Base-by-base conservation (phyloP, 2,329 filamentous ascomycete genomes). In the Boeremia lycopersici region DNA sequence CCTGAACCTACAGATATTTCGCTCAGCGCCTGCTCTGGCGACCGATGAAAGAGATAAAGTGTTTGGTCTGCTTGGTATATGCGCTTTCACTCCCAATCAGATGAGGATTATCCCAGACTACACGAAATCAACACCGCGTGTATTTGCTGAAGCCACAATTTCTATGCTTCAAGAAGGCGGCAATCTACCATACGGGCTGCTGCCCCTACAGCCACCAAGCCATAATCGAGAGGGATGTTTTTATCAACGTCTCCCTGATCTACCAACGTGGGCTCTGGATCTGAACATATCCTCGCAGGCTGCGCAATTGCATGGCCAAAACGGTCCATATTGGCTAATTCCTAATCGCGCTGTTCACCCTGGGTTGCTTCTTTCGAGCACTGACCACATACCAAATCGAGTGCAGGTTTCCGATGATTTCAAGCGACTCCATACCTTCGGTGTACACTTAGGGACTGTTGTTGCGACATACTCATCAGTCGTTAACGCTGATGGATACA, bases 41-140 rank as follows among this genome's bases (percentile, higher is more conserved):
- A 57, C 57, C 4, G 60, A 62, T 33, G 45, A 56, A 4, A 41
- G 62, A 15, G 62, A 64, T 46, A 59, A 51, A 23, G 42, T 61
- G 1, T 64, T 50, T 34, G 58, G 62, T 0, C 7, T 63, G 7
- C 53, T 63, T 17, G 57, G 60, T 6, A 36, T 62, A 19, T 59
- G 53, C 8, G 29, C 29, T 11, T 53, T 53, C 23, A 9, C 33
- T 1, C 13, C 36, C 13, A 15, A 31, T 13, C 42, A 45, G 2
- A 11, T 15, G 6, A 11, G 7, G 0, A 30, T 64, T 3, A 10
- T 6, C 1, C 48, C 59, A 11, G 57, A 62, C 38, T 64, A 64
- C 25, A 45, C 54, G 1, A 59, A 56, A 15, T 35, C 54, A 3
- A 25, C 34, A 11, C 17, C 40, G 11, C 35, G 38, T 7, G 48